Evolutionary conservation across 495 filamentous ascomycete genomes (phyloP).

Genomic region (Lepraria neglecta): DNA sequence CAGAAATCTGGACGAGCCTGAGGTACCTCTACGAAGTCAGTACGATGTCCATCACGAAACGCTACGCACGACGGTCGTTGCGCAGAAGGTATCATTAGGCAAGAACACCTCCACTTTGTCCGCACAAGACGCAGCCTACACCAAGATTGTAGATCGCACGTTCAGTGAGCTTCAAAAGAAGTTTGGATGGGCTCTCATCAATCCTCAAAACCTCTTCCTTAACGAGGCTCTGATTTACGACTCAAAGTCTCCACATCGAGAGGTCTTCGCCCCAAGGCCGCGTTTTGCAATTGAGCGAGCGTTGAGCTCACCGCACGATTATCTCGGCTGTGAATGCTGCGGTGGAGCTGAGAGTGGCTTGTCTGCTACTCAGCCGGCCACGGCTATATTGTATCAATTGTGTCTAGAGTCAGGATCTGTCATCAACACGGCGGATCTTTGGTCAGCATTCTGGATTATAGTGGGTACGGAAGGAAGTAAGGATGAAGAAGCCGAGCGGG

Average conservation of each 20-base stretch:
- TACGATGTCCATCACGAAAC: conserved; percentile 53
- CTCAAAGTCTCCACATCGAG: conserved; percentile 66
- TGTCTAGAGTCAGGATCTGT: conserved; percentile 84
- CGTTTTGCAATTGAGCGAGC: conserved; percentile 76
- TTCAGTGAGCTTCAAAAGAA: conserved; percentile 48
- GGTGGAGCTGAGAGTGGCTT: conserved; percentile 39
- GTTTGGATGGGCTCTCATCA: conserved; percentile 47
- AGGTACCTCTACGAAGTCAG: conserved; percentile 5
- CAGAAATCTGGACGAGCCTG: conserved; percentile 31
- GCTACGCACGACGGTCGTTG: conserved; percentile 78
- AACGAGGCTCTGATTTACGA: conserved; percentile 84
- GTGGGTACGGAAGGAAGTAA: conserved; percentile 57
- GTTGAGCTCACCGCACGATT: conserved; percentile 73
- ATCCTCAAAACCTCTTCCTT: conserved; percentile 59
- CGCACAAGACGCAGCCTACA: conserved; percentile 68
- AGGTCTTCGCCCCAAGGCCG: conserved; percentile 74
- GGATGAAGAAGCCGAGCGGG: conserved; percentile 36
- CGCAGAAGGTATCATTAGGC: conserved; percentile 80
- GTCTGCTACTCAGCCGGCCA: conserved; percentile 63
- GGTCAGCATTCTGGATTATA: conserved; percentile 77
- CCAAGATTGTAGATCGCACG: conserved; percentile 63
- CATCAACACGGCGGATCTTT: conserved; percentile 84
- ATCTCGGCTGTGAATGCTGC: conserved; percentile 71
- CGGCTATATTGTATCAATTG: conserved; percentile 79
- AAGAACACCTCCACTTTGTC: conserved; percentile 70